These are phyloP conservation scores for Stromatinia cepivora DNA, from an alignment of 2,329 filamentous ascomycete species.

Conservation along the genomic window DNA sequence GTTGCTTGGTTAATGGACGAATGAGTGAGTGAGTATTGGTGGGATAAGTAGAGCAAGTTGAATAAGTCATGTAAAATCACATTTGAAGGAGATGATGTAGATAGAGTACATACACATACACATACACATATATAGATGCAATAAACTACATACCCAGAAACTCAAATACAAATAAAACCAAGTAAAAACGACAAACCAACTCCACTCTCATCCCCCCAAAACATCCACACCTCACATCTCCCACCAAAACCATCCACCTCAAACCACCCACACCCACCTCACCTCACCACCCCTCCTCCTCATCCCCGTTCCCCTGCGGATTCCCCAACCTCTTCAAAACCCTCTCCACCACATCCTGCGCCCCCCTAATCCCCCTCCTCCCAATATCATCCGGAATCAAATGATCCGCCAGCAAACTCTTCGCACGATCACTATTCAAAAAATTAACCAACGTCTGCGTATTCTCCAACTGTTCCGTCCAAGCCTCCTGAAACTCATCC, in stretches of 20 bases:
- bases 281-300: background rate
- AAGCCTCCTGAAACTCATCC: slow-evolving; percentile 21
- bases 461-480: slow-evolving; percentile 26
- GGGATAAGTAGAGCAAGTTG: no score
- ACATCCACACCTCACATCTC: no score
- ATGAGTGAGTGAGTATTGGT: no score
- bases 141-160: no score
- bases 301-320: background rate
- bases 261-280: background rate
- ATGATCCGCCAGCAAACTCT: slow-evolving; percentile 1
- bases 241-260: background rate
- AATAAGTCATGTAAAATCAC: no score
- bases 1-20: no score
- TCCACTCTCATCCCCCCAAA: background rate
- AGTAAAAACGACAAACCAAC: background rate
- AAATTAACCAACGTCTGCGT: slow-evolving; percentile 23
- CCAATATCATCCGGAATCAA: slow-evolving; percentile 14
- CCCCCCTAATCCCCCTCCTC: background rate
- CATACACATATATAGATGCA: background rate
- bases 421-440: slow-evolving; percentile 19
- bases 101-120: background rate
- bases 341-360: slow-evolving; percentile 14
- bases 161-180: background rate
- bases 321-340: slow-evolving; percentile 9
- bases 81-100: no score